These are phyloP conservation scores for Macrocystidia cucumis DNA, from an alignment of 1,284 basidiomycete species.

Conservation along the genomic window DNA sequence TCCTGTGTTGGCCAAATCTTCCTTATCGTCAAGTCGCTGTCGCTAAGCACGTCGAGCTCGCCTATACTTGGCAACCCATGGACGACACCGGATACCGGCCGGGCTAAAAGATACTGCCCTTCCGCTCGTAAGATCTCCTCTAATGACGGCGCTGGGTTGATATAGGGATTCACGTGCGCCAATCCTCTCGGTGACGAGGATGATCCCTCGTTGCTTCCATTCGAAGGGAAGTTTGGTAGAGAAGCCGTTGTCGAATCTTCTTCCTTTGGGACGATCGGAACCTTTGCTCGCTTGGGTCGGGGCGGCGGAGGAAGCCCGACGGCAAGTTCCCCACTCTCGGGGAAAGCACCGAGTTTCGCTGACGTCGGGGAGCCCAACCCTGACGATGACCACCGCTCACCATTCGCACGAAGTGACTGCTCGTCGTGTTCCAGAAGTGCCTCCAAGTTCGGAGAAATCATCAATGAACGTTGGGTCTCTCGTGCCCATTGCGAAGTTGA, in stretches of 20 bases:
- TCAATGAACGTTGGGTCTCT: constrained; percentile 21
- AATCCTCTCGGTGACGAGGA: constrained; percentile 12
- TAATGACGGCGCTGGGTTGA: constrained; percentile 36
- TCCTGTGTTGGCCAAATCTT: too few relatives aligned
- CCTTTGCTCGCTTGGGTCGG: constrained; percentile 13
- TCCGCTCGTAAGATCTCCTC: too few relatives aligned
- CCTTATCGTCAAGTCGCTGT: too few relatives aligned
- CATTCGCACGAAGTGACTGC: constrained; percentile 18
- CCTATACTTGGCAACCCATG: too few relatives aligned
- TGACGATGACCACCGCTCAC: constrained; percentile 7
- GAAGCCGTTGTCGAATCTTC: not conserved
- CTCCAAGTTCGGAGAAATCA: constrained; percentile 54
- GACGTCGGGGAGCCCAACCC: constrained; percentile 8
- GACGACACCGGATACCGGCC: too few relatives aligned
- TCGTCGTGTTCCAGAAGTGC: constrained; percentile 57
- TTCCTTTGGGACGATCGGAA: not conserved
- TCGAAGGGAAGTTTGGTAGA: constrained; percentile 3
- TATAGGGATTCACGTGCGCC: constrained; percentile 32
- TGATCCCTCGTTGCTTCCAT: constrained; percentile 3
- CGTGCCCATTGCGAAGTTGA: too few relatives aligned
- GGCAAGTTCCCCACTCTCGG: constrained; percentile 6
- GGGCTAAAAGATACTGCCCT: too few relatives aligned
- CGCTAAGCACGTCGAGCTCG: too few relatives aligned
- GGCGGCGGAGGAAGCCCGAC: constrained; percentile 34
- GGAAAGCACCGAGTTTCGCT: too few relatives aligned